phyloP scores from a whole-genome alignment of 2,329 filamentous ascomycete genomes.

The Apiospora sp. region DNA sequence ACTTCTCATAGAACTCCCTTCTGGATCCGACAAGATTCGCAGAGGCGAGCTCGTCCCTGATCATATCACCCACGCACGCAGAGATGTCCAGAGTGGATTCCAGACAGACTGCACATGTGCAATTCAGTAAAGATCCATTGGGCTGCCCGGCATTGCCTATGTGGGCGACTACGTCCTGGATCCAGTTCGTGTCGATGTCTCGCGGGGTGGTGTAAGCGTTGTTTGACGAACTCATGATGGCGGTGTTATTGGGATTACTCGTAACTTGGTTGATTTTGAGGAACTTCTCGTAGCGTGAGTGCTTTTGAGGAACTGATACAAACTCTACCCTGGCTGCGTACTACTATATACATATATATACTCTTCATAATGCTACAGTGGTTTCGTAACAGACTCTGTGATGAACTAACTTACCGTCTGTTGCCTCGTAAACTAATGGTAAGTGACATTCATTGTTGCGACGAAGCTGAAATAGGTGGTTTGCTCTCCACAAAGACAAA shows the following conservation, averaged over 20 bases:
- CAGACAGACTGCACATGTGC: not conserved
- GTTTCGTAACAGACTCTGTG: too few species aligned
- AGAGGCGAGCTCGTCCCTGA: not conserved
- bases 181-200: not conserved
- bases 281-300: not conserved
- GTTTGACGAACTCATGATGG: not conserved
- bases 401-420: too few species aligned
- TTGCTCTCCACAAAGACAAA: not conserved
- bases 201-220: too few species aligned
- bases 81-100: not conserved
- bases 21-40: not conserved
- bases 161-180: not conserved
- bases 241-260: not conserved
- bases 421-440: not conserved
- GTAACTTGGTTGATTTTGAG: not conserved
- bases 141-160: not conserved
- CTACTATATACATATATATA: not conserved
- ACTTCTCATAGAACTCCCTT: not conserved
- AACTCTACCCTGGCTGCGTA: not conserved
- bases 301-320: not conserved
- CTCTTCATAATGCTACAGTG: too few species aligned
- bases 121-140: not conserved
- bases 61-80: not conserved
- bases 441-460: not conserved
- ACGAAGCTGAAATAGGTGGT: not conserved